phyloP scores from a whole-genome alignment of 73 alveolate species.

The Paramecium octaurelia region DNA sequence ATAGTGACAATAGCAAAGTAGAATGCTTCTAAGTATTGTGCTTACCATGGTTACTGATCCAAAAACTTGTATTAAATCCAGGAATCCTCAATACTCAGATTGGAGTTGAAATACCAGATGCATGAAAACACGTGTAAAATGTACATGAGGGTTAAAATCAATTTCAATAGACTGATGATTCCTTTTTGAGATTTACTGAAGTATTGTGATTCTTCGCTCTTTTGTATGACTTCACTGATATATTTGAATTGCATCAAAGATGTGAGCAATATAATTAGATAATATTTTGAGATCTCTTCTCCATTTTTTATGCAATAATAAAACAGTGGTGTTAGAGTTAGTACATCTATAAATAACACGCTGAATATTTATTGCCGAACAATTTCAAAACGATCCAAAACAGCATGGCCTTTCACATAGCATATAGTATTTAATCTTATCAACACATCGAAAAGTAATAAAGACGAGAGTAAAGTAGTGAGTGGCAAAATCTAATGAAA shows the following conservation, averaged over 20 bases:
- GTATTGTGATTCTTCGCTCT: background rate
- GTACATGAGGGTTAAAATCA: background rate
- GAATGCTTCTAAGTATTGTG: constrained; percentile 50
- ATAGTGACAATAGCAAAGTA: constrained; percentile 53
- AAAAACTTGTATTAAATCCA: background rate
- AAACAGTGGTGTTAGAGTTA: background rate
- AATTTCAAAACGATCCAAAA: background rate
- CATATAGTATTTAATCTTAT: background rate
- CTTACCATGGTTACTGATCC: background rate
- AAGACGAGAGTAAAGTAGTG: background rate
- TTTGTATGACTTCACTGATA: background rate
- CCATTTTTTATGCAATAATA: background rate
- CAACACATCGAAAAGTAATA: background rate
- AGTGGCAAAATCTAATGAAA: background rate
- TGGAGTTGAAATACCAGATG: background rate
- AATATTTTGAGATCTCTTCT: background rate
- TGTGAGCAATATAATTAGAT: background rate
- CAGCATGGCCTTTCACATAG: constrained; percentile 4
- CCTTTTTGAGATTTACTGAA: constrained; percentile 29
- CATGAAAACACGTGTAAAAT: constrained; percentile 10
- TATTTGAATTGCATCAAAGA: background rate
- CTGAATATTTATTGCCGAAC: background rate
- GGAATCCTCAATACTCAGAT: background rate
- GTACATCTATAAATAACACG: background rate
- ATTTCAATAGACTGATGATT: background rate